Evolutionary conservation across 1,139 yeast genomes (phyloP), one percentile per base, ranked within the genome.

Genomic region (Suhomyces choctaworum): DNA sequence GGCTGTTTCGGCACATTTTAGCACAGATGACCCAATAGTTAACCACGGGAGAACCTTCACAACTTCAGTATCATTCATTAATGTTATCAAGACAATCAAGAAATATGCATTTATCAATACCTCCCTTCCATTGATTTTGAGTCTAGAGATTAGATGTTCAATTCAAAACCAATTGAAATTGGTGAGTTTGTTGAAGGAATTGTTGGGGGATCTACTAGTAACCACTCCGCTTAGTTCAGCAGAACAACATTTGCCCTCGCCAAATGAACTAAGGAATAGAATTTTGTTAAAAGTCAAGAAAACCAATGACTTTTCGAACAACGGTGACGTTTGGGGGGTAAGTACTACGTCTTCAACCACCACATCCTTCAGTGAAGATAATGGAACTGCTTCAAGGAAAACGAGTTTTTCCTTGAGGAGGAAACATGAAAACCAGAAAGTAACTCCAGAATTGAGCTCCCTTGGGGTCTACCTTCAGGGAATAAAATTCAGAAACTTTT

Each of bases 31-130:
- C 3, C 98, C 98, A 0, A 76, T 87, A 0, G 97, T 94, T 0
- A 83, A 85, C 24, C 99, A 94, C 60, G 98, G 98, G 0, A 65
- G 82, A 35, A 76, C 95, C 1, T 77, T 92, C 41, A 88, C 97
- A 0, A 70, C 83, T 0, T 75, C 89, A 0, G 78, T 92, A 16
- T 76, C 80, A 1, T 73, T 92, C 31, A 59, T 66, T 13, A 81
- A 82, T 46, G 97, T 90, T 2, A 61, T 89, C 10, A 76, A 73
- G 30, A 77, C 89, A 0, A 77, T 92, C 9, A 75, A 82, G 45
- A 83, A 87, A 54, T 88, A 87, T 60, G 95, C 96, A 0, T 94
- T 94, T 58, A 78, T 85, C 13, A 67, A 88, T 0, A 77, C 96
- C 0, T 90, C 94, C 0, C 82, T 72, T 41, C 99, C 99, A 0